Base-by-base conservation (phyloP, 257 asterid genomes). In the Capsicum chinense region DNA sequence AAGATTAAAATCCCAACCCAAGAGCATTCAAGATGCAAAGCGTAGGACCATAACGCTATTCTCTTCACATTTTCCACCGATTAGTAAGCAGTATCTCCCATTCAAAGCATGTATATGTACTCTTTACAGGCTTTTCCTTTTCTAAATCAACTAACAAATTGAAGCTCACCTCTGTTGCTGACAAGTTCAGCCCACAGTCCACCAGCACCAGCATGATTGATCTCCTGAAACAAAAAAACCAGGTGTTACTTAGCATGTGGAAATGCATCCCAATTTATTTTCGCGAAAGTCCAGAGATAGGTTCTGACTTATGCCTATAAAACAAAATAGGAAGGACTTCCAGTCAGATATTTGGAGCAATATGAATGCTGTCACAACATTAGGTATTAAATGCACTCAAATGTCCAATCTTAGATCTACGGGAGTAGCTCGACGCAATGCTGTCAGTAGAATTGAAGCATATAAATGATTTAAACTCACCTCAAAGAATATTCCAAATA, bases 141-240 rank as follows among this genome's bases (percentile, higher is more conserved):
- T 74, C 47, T 50, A 74, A 50, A 50, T 21, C 35, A 74, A 50
- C 62, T 85, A 78, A 85, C 33, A 79, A 83, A 85, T 62, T 80
- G 76, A 57, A 87, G 69, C 89, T 62, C 79, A 96, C 99, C 99
- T 91, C 97, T 89, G 90, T 97, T 97, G 90, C 90, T 91, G 67
- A 97, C 97, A 79, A 97, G 95, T 89, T 97, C 99, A 2, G 98
- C 93, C 99, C 98, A 97, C 87, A 97, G 86, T 80, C 99, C 99
- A 83, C 98, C 99, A 78, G 98, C 94, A 37, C 99, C 99, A 85
- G 99, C 99, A 91, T 97, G 99, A 89, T 97, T 97, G 58, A 97
- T 97, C 89, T 97, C 99, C 98, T 96, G 92, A 82, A 82, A 67
- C 9, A 47, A 39, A 59, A 35, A 5, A 58, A 58, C 0, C 17